Evolutionary conservation across 164 flowering plant genomes (phyloP), one percentile per base, ranked within the genome.

Genomic region (Piper betle): DNA sequence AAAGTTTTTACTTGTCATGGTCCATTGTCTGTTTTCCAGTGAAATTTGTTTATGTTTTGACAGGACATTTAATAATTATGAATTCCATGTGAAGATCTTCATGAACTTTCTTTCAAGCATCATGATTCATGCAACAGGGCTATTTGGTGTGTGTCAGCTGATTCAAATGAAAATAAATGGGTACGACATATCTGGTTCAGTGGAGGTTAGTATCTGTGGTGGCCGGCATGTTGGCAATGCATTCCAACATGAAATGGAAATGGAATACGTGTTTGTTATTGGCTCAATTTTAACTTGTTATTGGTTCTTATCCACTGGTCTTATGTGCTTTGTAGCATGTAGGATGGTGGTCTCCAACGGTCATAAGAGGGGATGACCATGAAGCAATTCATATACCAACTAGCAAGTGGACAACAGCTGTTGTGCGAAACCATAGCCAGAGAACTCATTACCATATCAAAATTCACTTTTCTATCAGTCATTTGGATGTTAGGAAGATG

Each of bases 281-380:
- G 33, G 33, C 1, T 25, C 33, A 25, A 25, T 25, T 25, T 25
- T 25, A 25, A 0, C 33, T 25, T 25, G 33, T 25, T 25, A 25
- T 2, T 25, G 33, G 33, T 25, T 25, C 33, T 25, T 25, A 25
- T 25, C 33, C 33, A 25, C 33, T 25, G 33, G 33, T 25, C 33
- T 25, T 25, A 0, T 25, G 33, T 46, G 5, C 9, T 53, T 67
- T 70, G 53, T 84, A 90, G 99, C 96, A 88, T 71, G 96, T 94
- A 56, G 97, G 99, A 53, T 94, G 97, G 99, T 90, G 99, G 99
- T 90, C 99, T 56, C 99, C 94, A 55, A 94, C 99, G 52, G 78
- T 94, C 58, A 77, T 90, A 63, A 80, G 97, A 65, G 82, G 97
- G 41, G 99, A 94, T 70, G 93, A 94, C 65, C 89, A 97, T 55